phyloP scores from a whole-genome alignment of 2,329 filamentous ascomycete genomes.

The Sporothrix pallida region DNA sequence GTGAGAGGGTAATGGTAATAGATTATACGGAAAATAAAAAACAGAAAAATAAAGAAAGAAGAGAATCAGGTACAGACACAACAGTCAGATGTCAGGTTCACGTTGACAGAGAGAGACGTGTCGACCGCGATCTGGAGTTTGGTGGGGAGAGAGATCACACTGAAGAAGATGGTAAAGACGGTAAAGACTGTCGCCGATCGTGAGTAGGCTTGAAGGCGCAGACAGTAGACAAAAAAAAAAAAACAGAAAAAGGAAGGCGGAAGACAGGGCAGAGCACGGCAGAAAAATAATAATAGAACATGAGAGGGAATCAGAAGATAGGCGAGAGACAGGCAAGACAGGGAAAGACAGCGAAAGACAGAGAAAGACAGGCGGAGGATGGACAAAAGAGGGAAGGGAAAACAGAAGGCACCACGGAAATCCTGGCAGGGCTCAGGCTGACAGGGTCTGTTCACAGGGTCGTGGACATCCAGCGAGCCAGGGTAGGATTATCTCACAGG shows the following conservation, averaged over 20 bases:
- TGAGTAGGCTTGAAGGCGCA: neutral
- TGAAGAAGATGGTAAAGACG: neutral
- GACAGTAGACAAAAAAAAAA: slow-evolving; percentile 15
- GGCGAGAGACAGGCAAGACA: neutral
- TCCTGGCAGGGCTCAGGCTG: too few relatives aligned
- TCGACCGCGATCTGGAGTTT: slow-evolving; percentile 3
- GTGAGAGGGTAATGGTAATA: neutral
- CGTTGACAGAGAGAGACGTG: neutral
- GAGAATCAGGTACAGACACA: neutral
- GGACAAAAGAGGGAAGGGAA: neutral
- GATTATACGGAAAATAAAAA: neutral
- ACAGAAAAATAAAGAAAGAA: slow-evolving; percentile 15
- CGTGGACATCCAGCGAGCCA: neutral
- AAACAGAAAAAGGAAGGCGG: slow-evolving; percentile 6
- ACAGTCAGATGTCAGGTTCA: neutral
- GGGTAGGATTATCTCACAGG: slow-evolving; percentile 23
- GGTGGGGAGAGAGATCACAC: neutral
- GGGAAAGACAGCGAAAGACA: neutral
- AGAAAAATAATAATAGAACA: neutral
- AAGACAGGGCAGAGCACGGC: neutral
- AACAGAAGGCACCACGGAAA: too few relatives aligned
- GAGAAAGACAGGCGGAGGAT: neutral
- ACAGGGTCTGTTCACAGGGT: neutral
- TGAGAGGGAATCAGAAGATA: too few relatives aligned
- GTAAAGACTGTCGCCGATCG: neutral